Base-by-base conservation (phyloP, 116 monocot species). In the Posidonia oceanica region DNA sequence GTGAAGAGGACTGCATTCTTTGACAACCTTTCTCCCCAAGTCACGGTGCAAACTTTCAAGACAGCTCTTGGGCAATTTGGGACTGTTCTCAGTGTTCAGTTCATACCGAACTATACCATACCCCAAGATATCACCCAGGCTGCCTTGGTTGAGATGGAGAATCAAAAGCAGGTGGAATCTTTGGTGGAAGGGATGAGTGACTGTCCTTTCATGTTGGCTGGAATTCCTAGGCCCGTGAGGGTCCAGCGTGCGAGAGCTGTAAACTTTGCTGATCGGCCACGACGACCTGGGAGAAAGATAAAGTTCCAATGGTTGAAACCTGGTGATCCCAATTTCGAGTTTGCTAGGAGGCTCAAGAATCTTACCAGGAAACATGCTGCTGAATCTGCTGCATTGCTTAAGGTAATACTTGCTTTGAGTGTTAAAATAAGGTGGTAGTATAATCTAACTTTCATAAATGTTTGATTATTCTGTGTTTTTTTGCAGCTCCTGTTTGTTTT, bases 131-230 rank as follows among this genome's bases (percentile, higher is more conserved):
- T 92, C 14, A 82, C 97, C 2, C 78, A 85, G 36, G 74, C 76
- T 23, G 97, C 87, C 52, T 72, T 97, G 41, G 92, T 97, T 52
- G 92, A 87, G 64, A 87, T 92, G 89, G 85, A 89, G 72, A 81
- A 51, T 54, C 57, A 44, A 37, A 76, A 80, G 22, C 76, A 85
- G 14, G 97, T 84, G 2, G 38, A 12, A n/a, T 42, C 62, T 14
- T 62, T 89, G n/a, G 66, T 89, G 23, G 15, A n/a, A 7, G 72
- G 71, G 39, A 80, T 92, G 40, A 72, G 20, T 1, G 69, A 80
- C 17, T 85, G 72, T 58, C 97, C 89, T 3, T 92, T 97, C 62
- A 92, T 92, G 97, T 77, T 97, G 62, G 71, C 82, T 23, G 89
- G 85, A 14, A 85, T 83, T 85, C 89, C 97, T 6, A 78, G 89